A percentile compares a stretch with the other conserved stretches of the same genome.
These are phyloP conservation scores for Zymoseptoria ardabiliae DNA, from an alignment of 2,329 filamentous ascomycete species.

Conservation along the genomic window DNA sequence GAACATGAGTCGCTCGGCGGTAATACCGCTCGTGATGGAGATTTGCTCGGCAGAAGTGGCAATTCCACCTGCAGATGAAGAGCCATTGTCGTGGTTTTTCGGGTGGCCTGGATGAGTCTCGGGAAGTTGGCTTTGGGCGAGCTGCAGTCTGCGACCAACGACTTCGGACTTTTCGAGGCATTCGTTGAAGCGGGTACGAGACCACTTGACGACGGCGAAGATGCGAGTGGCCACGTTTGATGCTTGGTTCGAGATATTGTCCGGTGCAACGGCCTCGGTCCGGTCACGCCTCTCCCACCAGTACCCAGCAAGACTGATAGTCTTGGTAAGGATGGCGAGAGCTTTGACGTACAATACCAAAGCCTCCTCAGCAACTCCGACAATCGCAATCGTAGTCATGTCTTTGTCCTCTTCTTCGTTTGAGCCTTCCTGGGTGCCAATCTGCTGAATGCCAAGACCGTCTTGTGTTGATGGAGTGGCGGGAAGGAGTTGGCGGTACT, in stretches of 20 bases:
- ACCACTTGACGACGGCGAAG: slow-evolving; percentile 93
- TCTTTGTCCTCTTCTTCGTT: slow-evolving; percentile 60
- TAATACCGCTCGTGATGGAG: slow-evolving; percentile 77
- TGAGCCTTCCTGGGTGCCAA: slow-evolving; percentile 46
- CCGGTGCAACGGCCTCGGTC: slow-evolving; percentile 48
- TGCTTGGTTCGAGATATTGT: slow-evolving; percentile 19
- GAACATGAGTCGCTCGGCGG: slow-evolving; percentile 96
- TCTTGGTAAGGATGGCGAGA: slow-evolving; percentile 78
- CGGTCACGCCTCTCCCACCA: slow-evolving; percentile 62
- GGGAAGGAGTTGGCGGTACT: slow-evolving; percentile 94
- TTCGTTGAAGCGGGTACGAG: slow-evolving; percentile 89
- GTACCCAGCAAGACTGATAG: slow-evolving; percentile 86
- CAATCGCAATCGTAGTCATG: slow-evolving; percentile 76
- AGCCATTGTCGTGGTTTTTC: slow-evolving; percentile 59
- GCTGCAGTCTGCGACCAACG: slow-evolving; percentile 78
- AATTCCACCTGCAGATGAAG: slow-evolving; percentile 45
- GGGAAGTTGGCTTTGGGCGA: slow-evolving; percentile 77
- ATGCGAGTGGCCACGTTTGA: slow-evolving; percentile 49
- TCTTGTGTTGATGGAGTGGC: slow-evolving; percentile 67
- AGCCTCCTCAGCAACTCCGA: slow-evolving; percentile 86
- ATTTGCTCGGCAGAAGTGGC: slow-evolving; percentile 70
- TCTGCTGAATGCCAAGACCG: slow-evolving; percentile 53
- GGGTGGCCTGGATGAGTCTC: slow-evolving; percentile 81
- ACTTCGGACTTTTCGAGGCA: slow-evolving; percentile 93
- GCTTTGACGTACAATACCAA: slow-evolving; percentile 95